Conservation (phyloP, 2,329 filamentous ascomycete genomes). For the Colletotrichum chlorophyti region DNA sequence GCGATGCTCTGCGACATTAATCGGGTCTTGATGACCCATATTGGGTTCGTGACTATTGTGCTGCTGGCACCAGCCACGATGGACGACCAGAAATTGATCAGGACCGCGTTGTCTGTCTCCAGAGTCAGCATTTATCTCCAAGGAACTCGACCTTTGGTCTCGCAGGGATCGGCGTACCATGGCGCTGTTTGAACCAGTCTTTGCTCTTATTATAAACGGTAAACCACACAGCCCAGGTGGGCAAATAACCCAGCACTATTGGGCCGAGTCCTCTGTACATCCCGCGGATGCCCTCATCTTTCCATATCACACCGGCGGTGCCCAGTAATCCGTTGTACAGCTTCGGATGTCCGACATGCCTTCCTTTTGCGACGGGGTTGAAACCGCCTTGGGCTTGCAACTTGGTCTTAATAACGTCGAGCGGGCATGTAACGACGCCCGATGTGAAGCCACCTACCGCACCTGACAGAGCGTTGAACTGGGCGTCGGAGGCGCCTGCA, state of each 20-base stretch:
- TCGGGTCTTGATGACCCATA: conserved; percentile 99
- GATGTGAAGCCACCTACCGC: conserved; percentile 91
- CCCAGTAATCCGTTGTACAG: conserved; percentile 88
- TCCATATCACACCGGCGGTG: conserved; percentile 85
- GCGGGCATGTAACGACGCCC: conserved; percentile 91
- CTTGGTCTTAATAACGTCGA: conserved; percentile 99
- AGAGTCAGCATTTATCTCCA: conserved; percentile 27
- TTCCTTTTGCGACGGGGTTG: conserved; percentile 54
- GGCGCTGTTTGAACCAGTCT: conserved; percentile 70
- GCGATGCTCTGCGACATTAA: conserved; percentile 89
- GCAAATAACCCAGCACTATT: conserved; percentile 93
- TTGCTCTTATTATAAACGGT: conserved; percentile 94
- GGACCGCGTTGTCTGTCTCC: conserved; percentile 71
- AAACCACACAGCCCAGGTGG: conserved; percentile 98
- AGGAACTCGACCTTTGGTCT: conserved; percentile 30
- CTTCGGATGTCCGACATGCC: conserved; percentile 57
- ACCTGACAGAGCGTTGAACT: conserved; percentile 85
- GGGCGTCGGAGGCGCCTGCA: conserved; percentile 61
- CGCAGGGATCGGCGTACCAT: conserved; percentile 53
- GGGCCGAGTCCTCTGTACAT: conserved; percentile 94
- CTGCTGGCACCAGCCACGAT: conserved; percentile 91
- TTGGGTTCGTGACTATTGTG: conserved; percentile 93
- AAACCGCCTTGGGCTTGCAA: conserved; percentile 94
- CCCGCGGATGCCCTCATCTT: conserved; percentile 85
- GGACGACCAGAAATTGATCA: conserved; percentile 87